Conservation (phyloP, 106 monocot genomes). For the Platanthera zijinensis region DNA sequence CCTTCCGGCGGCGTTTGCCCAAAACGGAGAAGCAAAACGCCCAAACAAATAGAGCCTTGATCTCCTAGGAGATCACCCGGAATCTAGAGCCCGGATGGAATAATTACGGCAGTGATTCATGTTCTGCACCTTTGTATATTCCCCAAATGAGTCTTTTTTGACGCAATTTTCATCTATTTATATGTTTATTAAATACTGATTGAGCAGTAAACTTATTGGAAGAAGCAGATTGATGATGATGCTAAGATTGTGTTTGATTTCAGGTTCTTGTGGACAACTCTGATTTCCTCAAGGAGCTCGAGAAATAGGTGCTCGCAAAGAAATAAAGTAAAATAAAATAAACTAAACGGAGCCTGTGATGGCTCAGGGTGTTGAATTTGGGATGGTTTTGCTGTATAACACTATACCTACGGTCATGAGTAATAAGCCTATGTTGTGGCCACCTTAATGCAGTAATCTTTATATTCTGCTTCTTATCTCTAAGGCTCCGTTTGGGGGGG, state of each 20-base stretch:
- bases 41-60: too few relatives aligned
- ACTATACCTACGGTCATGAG: not conserved
- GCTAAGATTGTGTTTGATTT: too few relatives aligned
- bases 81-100: too few relatives aligned
- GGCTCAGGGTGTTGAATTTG: not conserved
- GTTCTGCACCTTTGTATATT: too few relatives aligned
- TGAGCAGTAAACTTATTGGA: not conserved
- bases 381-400: not conserved
- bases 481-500: not conserved
- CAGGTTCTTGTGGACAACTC: constrained; percentile 52
- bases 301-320: not conserved
- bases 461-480: not conserved
- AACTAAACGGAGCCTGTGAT: too few relatives aligned
- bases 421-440: not conserved
- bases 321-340: not conserved
- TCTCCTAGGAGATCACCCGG: too few relatives aligned
- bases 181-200: not conserved
- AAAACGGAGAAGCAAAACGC: too few relatives aligned
- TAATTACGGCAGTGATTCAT: too few relatives aligned
- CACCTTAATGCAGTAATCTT: not conserved
- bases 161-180: not conserved
- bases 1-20: too few relatives aligned
- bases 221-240: not conserved
- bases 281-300: constrained; percentile 51
- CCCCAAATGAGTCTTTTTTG: too few relatives aligned